A percentile compares a stretch with the other conserved stretches of the same genome.
Evolutionary conservation across 2,329 filamentous ascomycete species (phyloP).

Genomic region (Trichoderma breve): DNA sequence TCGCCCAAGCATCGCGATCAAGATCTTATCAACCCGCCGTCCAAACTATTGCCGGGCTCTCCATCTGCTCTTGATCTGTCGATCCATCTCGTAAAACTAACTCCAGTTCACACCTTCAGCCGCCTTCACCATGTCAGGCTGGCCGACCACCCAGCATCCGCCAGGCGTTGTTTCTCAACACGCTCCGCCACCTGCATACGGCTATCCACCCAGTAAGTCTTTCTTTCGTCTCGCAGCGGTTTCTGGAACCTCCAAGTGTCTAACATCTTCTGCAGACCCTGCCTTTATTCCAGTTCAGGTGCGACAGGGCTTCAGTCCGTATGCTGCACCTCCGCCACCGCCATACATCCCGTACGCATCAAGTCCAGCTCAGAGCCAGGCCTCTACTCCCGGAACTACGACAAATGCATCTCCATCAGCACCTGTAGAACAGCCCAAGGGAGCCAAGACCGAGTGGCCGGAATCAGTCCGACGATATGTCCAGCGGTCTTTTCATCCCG

Average conservation of each 20-base stretch:
- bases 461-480: slow-evolving; percentile 84
- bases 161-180: slow-evolving; percentile 44
- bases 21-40: neutral
- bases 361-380: slow-evolving; percentile 28
- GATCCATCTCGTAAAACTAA: slow-evolving; percentile 20
- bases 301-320: slow-evolving; percentile 57
- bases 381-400: slow-evolving; percentile 30
- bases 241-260: neutral
- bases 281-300: slow-evolving; percentile 62
- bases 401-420: slow-evolving; percentile 32
- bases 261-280: slow-evolving; percentile 41
- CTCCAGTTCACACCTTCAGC: slow-evolving; percentile 14
- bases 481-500: slow-evolving; percentile 77
- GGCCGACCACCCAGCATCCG: slow-evolving; percentile 38
- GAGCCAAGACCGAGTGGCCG: slow-evolving; percentile 73
- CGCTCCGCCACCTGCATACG: slow-evolving; percentile 36
- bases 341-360: slow-evolving; percentile 33
- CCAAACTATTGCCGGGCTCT: neutral
- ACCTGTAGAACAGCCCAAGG: slow-evolving; percentile 39
- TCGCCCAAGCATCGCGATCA: slow-evolving; percentile 6
- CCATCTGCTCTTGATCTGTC: neutral
- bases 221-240: neutral
- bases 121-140: slow-evolving; percentile 37
- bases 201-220: slow-evolving; percentile 41
- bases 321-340: slow-evolving; percentile 31